phyloP scores from a whole-genome alignment of 2,329 filamentous ascomycete species.

The Shiraia sp. region DNA sequence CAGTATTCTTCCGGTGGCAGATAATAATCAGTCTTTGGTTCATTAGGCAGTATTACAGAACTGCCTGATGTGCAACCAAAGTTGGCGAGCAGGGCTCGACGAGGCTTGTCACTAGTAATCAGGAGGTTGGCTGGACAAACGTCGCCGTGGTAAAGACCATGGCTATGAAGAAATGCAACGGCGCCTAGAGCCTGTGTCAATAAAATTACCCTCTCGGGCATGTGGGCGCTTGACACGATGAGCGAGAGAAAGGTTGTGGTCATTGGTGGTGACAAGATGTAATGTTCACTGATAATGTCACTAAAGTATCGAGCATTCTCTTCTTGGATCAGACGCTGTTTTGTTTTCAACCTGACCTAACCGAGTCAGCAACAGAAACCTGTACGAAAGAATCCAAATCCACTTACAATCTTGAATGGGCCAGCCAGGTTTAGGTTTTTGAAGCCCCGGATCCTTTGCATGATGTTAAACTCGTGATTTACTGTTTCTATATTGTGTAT shows the following conservation, averaged over 20 bases:
- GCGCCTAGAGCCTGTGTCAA: neutral
- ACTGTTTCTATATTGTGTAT: neutral
- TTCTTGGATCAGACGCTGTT: neutral
- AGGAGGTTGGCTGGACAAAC: neutral
- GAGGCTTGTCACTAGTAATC: neutral
- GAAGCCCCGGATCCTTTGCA: neutral
- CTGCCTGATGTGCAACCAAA: neutral
- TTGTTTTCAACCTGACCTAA: neutral
- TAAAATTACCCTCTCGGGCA: no score
- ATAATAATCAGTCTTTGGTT: neutral
- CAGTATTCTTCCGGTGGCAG: neutral
- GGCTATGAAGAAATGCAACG: neutral
- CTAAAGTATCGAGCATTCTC: neutral
- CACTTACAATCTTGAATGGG: neutral
- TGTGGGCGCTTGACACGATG: neutral
- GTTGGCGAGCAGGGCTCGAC: neutral
- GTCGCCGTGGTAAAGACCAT: neutral
- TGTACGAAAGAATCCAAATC: neutral
- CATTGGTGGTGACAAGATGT: no score
- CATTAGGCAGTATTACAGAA: neutral
- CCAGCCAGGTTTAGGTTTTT: neutral
- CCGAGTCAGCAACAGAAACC: neutral
- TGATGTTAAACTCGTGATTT: neutral
- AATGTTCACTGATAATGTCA: neutral
- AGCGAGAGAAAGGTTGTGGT: neutral